Evolutionary conservation across 306 rosid species (phyloP).

Genomic region (Rosa rugosa): DNA sequence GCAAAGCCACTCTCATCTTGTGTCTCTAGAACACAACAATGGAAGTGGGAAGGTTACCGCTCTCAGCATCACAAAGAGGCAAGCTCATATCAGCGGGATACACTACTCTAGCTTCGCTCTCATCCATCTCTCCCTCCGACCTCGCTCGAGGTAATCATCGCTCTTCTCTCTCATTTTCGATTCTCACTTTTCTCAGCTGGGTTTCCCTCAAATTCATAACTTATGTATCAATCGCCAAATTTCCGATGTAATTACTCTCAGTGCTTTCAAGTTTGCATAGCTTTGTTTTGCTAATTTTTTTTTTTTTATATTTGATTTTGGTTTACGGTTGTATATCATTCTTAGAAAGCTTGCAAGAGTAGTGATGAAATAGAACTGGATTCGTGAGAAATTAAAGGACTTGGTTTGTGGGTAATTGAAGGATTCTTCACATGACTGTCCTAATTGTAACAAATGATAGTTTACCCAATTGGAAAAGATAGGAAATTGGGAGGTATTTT

Average conservation of each 20-base stretch:
- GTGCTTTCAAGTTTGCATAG: background rate
- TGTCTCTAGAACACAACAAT: slow-evolving; percentile 8
- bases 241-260: slow-evolving; percentile 15
- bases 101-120: slow-evolving; percentile 52
- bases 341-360: background rate
- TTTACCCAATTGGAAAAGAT: background rate
- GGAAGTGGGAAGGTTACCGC: slow-evolving; percentile 87
- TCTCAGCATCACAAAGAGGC: slow-evolving; percentile 72
- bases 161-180: background rate
- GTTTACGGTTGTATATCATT: background rate
- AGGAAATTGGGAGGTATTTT: background rate
- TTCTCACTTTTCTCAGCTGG: background rate
- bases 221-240: background rate
- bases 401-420: background rate
- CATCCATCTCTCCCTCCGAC: slow-evolving; percentile 46
- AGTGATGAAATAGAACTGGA: background rate
- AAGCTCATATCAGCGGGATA: slow-evolving; percentile 80
- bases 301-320: background rate
- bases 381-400: background rate
- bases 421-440: background rate
- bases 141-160: slow-evolving; percentile 63
- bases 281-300: too few species aligned
- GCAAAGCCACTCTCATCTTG: too few species aligned
- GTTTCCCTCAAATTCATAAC: background rate
- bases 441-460: background rate